Evolutionary conservation across 768 basidiomycete genomes (phyloP), one percentile per base, ranked within the genome.

Genomic region (Xerocomellus chrysenteron): DNA sequence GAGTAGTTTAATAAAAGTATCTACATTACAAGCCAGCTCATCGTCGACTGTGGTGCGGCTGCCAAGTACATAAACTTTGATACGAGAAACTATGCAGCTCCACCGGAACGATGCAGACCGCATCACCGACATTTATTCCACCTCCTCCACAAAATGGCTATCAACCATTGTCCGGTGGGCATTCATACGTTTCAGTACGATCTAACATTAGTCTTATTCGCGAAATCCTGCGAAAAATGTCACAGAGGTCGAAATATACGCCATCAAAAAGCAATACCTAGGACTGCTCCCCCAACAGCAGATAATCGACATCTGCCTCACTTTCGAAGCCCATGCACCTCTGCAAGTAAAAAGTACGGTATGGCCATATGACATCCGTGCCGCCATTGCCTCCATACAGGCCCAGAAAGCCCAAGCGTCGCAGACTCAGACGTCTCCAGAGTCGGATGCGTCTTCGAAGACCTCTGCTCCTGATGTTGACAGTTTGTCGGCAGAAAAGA

Each of bases 241-340:
- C 54, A 54, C 53, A 72, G 82, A 84, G 36, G 67, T 65, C 33
- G 77, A 76, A 60, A 68, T 68, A 66, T 79, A 84, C 68, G 78
- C 83, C 49, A 82, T 87, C 73, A 90, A 90, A 69, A 81, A 82
- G 60, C 80, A 82, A 58, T 92, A 92, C 74, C 77, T 92, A 42
- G 77, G 79, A 24, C 78, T 89, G 21, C 78, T 92, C 9, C 80
- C 84, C 24, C 82, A 80, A 21, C 78, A 81, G 44, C 87, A 91
- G 73, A 80, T 92, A 66, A 88, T 92, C 66, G 90, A 90, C 62
- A 83, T 92, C 64, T 91, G 87, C 68, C 77, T 92, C 57, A 78
- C 80, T 37, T 85, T 88, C 64, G 87, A 91, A 63, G 68, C 82
- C 10, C 80, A 90, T 75, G 83, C 85, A 14, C 84, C 88, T 13